Evolutionary conservation across 2,329 filamentous ascomycete species (phyloP).

Genomic region (Aspergillus candidus): DNA sequence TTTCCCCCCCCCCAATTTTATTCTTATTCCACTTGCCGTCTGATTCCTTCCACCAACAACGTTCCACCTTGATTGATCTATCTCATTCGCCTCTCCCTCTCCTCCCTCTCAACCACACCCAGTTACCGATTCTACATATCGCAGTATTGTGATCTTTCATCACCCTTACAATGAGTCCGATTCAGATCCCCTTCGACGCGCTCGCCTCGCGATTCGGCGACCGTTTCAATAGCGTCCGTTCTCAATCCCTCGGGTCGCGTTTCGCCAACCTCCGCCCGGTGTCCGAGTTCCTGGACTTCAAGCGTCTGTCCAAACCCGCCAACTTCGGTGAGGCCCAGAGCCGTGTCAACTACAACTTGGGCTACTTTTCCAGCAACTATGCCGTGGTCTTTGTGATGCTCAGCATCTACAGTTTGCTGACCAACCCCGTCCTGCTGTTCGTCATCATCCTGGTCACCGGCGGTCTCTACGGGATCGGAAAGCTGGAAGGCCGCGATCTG

Average conservation of each 20-base stretch:
- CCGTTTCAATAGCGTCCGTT: constrained; percentile 76
- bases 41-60: neutral
- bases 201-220: constrained; percentile 89
- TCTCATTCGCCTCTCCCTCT: neutral
- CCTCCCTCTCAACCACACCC: neutral
- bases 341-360: constrained; percentile 92
- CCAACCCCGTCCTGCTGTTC: constrained; percentile 79
- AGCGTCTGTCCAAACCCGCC: constrained; percentile 87
- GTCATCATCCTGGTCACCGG: constrained; percentile 82
- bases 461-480: constrained; percentile 87
- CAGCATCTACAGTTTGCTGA: constrained; percentile 88
- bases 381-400: constrained; percentile 89
- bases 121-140: neutral
- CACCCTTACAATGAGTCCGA: constrained; percentile 62
- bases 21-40: neutral
- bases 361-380: constrained; percentile 98
- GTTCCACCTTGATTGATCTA: neutral
- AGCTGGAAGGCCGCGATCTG: constrained; percentile 80
- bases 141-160: neutral
- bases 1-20: constrained; percentile 1
- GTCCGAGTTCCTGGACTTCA: constrained; percentile 91
- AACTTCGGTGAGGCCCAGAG: constrained; percentile 88
- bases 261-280: constrained; percentile 90
- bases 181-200: constrained; percentile 87
- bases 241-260: constrained; percentile 69